These are phyloP conservation scores for Penicillium sp. DNA, from an alignment of 2,329 filamentous ascomycete species.

Conservation along the genomic window DNA sequence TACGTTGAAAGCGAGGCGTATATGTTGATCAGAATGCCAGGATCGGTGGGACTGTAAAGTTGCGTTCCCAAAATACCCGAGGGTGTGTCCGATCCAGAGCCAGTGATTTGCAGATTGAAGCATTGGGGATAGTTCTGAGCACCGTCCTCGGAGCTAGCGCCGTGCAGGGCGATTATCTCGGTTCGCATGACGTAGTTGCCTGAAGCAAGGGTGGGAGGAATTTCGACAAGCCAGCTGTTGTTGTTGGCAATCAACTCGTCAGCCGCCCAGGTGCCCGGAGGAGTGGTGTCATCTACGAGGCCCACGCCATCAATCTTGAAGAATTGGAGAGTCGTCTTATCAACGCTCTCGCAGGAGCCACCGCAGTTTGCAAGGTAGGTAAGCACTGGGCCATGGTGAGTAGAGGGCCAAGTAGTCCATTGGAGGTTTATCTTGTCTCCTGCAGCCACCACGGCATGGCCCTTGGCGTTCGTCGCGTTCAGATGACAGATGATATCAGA, in stretches of 20 bases:
- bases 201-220: slow-evolving; percentile 48
- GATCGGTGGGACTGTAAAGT: slow-evolving; percentile 58
- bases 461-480: slow-evolving; percentile 52
- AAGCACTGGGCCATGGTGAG: slow-evolving; percentile 64
- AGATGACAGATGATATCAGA: slow-evolving; percentile 64
- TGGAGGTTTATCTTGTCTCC: slow-evolving; percentile 60
- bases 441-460: slow-evolving; percentile 58
- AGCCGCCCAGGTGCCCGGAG: slow-evolving; percentile 56
- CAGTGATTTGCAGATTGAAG: slow-evolving; percentile 61
- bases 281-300: slow-evolving; percentile 46
- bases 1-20: slow-evolving; percentile 51
- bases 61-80: slow-evolving; percentile 52
- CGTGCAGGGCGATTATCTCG: slow-evolving; percentile 56
- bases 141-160: slow-evolving; percentile 43
- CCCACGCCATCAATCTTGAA: slow-evolving; percentile 65
- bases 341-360: slow-evolving; percentile 56
- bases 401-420: slow-evolving; percentile 67
- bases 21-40: slow-evolving; percentile 61
- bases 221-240: slow-evolving; percentile 49
- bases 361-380: slow-evolving; percentile 63
- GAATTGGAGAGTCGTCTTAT: slow-evolving; percentile 57
- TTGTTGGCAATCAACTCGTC: slow-evolving; percentile 55
- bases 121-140: slow-evolving; percentile 58
- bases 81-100: slow-evolving; percentile 50
- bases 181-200: slow-evolving; percentile 56